Percentiles rank a stretch among this genome's conserved stretches.
Conservation (phyloP, 225 moss, liverwort and hornwort species). For the Asterella californica region DNA sequence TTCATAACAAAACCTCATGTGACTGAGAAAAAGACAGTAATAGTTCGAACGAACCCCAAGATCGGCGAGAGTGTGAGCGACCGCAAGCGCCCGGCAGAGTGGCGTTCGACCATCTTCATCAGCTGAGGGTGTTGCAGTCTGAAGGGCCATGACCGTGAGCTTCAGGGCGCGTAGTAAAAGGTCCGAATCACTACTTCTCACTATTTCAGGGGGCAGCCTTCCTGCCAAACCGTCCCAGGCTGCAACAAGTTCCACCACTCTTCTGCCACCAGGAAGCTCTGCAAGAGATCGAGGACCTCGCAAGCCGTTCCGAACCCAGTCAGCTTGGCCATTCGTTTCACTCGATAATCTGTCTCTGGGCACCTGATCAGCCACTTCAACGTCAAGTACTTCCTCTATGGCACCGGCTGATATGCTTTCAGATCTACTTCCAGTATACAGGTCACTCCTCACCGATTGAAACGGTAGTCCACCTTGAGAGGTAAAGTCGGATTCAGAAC, state of each 20-base stretch:
- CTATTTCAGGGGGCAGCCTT: slow-evolving; percentile 63
- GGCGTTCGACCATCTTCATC: slow-evolving; percentile 73
- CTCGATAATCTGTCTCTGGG: slow-evolving; percentile 13
- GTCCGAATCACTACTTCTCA: slow-evolving; percentile 56
- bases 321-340: slow-evolving; percentile 26
- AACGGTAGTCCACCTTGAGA: slow-evolving; percentile 13
- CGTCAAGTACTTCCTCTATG: slow-evolving; percentile 22
- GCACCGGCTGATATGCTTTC: slow-evolving; percentile 1
- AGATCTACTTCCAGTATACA: slow-evolving; percentile 15
- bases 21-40: background rate
- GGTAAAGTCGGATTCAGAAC: background rate
- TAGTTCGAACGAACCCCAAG: slow-evolving; percentile 57
- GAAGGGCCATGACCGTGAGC: slow-evolving; percentile 65
- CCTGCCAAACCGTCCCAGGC: slow-evolving; percentile 87
- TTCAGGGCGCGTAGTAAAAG: slow-evolving; percentile 72
- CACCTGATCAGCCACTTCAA: slow-evolving; percentile 27
- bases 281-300: slow-evolving; percentile 52
- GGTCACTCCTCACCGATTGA: slow-evolving; percentile 11
- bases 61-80: slow-evolving; percentile 83
- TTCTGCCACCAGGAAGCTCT: slow-evolving; percentile 69
- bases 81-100: slow-evolving; percentile 67
- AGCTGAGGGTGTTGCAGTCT: slow-evolving; percentile 48
- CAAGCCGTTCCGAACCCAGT: slow-evolving; percentile 35
- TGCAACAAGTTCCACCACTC: slow-evolving; percentile 85
- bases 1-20: too few relatives aligned